Conservation (phyloP, 2,329 filamentous ascomycete species). For the Nannizzia gypsea region DNA sequence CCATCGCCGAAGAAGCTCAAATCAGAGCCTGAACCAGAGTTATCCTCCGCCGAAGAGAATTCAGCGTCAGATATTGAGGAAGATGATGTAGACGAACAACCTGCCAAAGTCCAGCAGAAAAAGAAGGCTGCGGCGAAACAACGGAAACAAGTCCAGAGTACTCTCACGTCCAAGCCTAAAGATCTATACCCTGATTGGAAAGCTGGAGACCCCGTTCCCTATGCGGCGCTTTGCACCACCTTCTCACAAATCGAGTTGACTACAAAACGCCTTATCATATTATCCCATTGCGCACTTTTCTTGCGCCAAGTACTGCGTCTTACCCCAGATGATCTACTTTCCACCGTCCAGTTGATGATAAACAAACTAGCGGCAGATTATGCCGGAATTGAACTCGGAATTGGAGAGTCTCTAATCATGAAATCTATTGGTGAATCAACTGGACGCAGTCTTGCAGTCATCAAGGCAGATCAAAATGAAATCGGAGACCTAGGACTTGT, state of each 20-base stretch:
- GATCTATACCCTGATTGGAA: slow-evolving; percentile 96
- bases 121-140: slow-evolving; percentile 61
- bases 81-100: slow-evolving; percentile 30
- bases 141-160: slow-evolving; percentile 67
- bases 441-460: slow-evolving; percentile 72
- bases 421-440: slow-evolving; percentile 95
- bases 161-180: slow-evolving; percentile 54
- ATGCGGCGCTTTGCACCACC: slow-evolving; percentile 84
- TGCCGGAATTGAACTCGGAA: slow-evolving; percentile 91
- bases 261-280: slow-evolving; percentile 77
- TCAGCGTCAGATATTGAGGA: slow-evolving; percentile 37
- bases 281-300: slow-evolving; percentile 80
- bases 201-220: slow-evolving; percentile 75
- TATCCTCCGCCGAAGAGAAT: slow-evolving; percentile 22
- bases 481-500: slow-evolving; percentile 92
- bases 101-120: slow-evolving; percentile 41
- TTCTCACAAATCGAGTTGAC: slow-evolving; percentile 94
- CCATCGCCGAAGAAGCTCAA: slow-evolving; percentile 28
- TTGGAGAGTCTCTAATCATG: slow-evolving; percentile 96
- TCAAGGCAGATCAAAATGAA: slow-evolving; percentile 91
- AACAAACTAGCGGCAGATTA: slow-evolving; percentile 97
- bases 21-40: slow-evolving; percentile 38
- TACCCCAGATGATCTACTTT: slow-evolving; percentile 74
- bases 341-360: slow-evolving; percentile 88
- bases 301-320: slow-evolving; percentile 86